Percentiles rank a stretch among this genome's conserved stretches.
Conservation (phyloP, 106 monocot species). For the Dendrobium huoshanense region DNA sequence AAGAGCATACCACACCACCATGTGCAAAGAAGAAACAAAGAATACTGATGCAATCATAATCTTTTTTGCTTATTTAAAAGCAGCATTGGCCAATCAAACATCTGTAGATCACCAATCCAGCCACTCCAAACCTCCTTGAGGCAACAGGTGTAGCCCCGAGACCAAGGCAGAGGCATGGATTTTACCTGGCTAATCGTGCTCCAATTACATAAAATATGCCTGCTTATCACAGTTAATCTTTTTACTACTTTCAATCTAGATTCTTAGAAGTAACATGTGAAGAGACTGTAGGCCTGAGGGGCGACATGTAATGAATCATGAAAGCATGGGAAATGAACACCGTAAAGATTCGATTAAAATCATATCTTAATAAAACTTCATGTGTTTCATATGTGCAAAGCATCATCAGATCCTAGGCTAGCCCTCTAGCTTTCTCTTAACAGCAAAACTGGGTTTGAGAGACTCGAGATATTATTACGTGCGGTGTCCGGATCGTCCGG, state of each 20-base stretch:
- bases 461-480: background rate
- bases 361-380: background rate
- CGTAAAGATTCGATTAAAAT: background rate
- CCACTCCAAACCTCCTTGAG: background rate
- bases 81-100: background rate
- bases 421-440: background rate
- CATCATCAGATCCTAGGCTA: background rate
- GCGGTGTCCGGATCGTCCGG: no score
- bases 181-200: background rate
- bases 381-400: background rate
- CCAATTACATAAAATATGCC: background rate
- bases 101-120: background rate
- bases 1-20: no score
- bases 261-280: background rate
- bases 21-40: no score
- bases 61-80: background rate
- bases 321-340: background rate
- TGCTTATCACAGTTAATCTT: background rate
- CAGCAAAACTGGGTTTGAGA: background rate
- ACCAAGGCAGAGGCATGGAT: background rate
- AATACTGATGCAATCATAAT: no score
- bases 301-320: background rate
- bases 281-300: background rate
- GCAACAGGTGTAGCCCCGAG: background rate
- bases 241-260: background rate